Base-by-base conservation (phyloP, 1,284 basidiomycete genomes). In the Ceratobasidium sp. region DNA sequence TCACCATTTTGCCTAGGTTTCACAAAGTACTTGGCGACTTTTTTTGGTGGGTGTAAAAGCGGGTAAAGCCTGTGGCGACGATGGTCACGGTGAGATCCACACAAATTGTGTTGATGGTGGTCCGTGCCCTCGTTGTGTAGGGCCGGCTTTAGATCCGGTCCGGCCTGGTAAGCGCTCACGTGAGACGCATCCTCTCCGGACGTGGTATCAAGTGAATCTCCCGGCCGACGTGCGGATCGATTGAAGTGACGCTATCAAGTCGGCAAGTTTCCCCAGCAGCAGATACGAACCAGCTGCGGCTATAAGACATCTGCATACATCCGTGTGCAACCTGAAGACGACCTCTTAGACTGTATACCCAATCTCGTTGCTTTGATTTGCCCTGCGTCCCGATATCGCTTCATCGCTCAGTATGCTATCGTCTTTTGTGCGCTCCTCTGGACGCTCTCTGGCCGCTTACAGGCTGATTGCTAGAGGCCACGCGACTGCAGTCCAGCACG, bases 41-140 rank as follows among this genome's bases (percentile, higher is more conserved):
- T 59, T 69, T 69, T 48, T 58, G 18, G 30, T 46, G 53, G 54
- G 54, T 21, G 48, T 30, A 58, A 33, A 42, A 54, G 54, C 40
- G 28, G 30, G 23, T 25, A 48, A 28, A 69, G 54, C 66, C 66
- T 59, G 54, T 54, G 42, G 54, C 66, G 54, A 54, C 66, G 54
- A 69, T 69, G 66, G 66, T 69, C 66, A 69, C 64, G 66, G 66
- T 59, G 53, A 49, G 66, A 59, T 67, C 66, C 53, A 59, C 66
- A 69, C 40, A 69, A 58, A 40, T 69, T 69, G 12, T 69, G 66
- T 69, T 69, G 66, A 69, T 69, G 66, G 28, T 69, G 66, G 66
- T 59, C 66, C 54, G 66, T 69, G 66, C 66, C 53, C 54, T 69
- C 14, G 21, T 59, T 69, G 54, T 69, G 40, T 46, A 69, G 66